phyloP scores from a whole-genome alignment of 2,329 filamentous ascomycete species.

The Blastomyces emzantsi region DNA sequence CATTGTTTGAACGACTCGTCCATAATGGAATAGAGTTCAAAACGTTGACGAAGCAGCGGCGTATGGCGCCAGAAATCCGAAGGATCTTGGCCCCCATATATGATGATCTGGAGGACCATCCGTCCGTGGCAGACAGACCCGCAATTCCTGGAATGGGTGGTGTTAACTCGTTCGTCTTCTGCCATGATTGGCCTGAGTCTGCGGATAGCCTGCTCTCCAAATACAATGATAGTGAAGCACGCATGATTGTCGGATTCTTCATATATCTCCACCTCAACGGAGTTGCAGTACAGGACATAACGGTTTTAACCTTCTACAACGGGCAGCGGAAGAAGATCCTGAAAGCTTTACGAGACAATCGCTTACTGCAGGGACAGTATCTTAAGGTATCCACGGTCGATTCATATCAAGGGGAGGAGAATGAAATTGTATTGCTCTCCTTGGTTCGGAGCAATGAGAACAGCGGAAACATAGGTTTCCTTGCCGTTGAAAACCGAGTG shows the following conservation, averaged over 20 bases:
- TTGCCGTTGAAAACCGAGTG: conserved; percentile 55
- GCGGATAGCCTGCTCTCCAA: conserved; percentile 56
- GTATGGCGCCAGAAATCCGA: conserved; percentile 63
- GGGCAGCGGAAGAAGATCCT: conserved; percentile 64
- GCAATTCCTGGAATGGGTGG: conserved; percentile 55
- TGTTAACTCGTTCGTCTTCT: conserved; percentile 52
- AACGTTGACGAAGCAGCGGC: conserved; percentile 58
- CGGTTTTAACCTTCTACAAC: conserved; percentile 79
- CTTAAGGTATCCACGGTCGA: conserved; percentile 71
- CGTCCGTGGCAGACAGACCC: conserved; percentile 45
- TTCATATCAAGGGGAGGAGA: conserved; percentile 86
- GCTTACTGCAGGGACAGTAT: conserved; percentile 37
- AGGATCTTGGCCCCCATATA: conserved; percentile 56
- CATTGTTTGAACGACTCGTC: conserved; percentile 73
- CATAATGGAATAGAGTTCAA: conserved; percentile 54
- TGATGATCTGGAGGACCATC: conserved; percentile 48
- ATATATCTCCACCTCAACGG: conserved; percentile 64
- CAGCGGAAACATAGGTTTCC: conserved; percentile 57
- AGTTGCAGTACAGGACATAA: conserved; percentile 53
- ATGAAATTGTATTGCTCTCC: conserved; percentile 71
- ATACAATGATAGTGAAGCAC: conserved; percentile 61
- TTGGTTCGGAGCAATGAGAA: conserved; percentile 60
- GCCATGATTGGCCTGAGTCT: conserved; percentile 56
- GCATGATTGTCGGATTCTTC: conserved; percentile 66
- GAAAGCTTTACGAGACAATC: conserved; percentile 34